These are phyloP conservation scores for Cryptosporidium viatorum DNA, from an alignment of 169 alveolate genomes.

Conservation along the genomic window DNA sequence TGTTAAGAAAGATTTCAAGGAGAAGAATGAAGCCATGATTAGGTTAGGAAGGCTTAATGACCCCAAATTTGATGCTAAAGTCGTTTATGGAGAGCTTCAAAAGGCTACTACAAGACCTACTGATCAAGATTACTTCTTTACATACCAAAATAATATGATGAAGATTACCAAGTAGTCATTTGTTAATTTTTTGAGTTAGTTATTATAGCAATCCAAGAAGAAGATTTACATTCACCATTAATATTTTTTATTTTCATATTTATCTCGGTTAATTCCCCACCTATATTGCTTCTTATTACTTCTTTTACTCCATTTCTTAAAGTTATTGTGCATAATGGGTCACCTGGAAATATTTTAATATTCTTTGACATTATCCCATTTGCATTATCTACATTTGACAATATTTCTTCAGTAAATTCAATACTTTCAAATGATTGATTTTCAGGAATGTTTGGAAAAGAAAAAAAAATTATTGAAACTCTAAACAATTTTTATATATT, in stretches of 20 bases:
- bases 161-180: not conserved
- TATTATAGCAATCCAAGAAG: constrained; percentile 61
- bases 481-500: not conserved
- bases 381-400: not conserved
- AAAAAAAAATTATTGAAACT: constrained; percentile 31
- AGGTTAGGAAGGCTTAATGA: constrained; percentile 71
- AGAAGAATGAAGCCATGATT: constrained; percentile 62
- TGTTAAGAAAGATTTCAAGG: constrained; percentile 45
- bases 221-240: constrained; percentile 5
- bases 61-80: constrained; percentile 58
- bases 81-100: constrained; percentile 62
- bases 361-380: constrained; percentile 34
- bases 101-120: constrained; percentile 75
- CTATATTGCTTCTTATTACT: constrained; percentile 18
- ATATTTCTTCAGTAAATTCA: constrained; percentile 17
- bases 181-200: constrained; percentile 4
- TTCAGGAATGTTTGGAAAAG: not conserved
- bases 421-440: not conserved
- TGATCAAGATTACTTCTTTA: constrained; percentile 59
- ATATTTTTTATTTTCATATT: constrained; percentile 36
- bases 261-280: constrained; percentile 43
- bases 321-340: constrained; percentile 22
- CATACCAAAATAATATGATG: constrained; percentile 68
- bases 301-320: constrained; percentile 6
- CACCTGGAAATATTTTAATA: constrained; percentile 11